phyloP scores from a whole-genome alignment of 208 protist genomes.

The Acanthamoeba lenticulata region DNA sequence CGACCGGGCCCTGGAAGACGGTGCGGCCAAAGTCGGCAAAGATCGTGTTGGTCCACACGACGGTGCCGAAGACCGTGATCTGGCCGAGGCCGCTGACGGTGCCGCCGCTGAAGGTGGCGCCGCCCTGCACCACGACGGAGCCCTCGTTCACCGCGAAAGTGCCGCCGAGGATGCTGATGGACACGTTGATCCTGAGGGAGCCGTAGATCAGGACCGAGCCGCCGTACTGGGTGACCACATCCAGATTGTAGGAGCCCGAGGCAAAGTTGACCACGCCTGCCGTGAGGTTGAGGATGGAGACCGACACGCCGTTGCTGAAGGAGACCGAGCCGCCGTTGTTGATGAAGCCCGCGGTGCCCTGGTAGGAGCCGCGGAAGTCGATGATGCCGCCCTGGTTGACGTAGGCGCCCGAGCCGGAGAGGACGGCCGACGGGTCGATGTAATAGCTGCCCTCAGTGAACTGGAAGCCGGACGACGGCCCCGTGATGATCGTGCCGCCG shows the following conservation, averaged over 20 bases:
- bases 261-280: background rate
- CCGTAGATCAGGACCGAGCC: background rate
- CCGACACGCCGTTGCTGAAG: background rate
- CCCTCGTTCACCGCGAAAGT: background rate
- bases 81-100: background rate
- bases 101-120: background rate
- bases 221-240: background rate
- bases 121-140: background rate
- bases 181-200: background rate
- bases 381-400: constrained; percentile 6
- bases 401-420: background rate
- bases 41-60: background rate
- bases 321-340: background rate
- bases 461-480: background rate
- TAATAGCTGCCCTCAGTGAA: background rate
- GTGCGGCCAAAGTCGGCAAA: background rate
- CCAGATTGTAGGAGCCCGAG: background rate
- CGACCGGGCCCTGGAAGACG: background rate
- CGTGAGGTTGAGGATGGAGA: background rate
- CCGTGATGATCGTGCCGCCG: background rate
- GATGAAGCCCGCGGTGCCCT: background rate
- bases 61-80: background rate
- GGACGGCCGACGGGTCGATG: background rate
- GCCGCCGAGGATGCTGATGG: background rate
- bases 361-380: background rate